Base-by-base conservation (phyloP, 2,329 filamentous ascomycete species). In the Zymoseptoria pseudotritici region DNA sequence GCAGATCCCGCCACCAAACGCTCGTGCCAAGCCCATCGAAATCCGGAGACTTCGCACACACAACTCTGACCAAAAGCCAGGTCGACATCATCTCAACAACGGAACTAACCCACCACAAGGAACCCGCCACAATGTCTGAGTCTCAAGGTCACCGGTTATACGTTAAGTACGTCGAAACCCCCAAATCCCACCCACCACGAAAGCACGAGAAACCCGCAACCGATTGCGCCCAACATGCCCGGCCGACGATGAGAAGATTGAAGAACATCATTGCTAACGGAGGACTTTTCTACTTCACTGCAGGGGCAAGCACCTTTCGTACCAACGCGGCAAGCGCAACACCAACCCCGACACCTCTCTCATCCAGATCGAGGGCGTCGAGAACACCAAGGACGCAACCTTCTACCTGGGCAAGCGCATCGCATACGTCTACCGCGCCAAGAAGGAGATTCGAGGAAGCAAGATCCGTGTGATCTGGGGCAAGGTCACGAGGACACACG, bases 391-490 rank as follows among this genome's bases (percentile, higher is more conserved):
- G 74, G 90, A 88, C 77, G 93, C 94, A 80, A 90, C 87, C 86
- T 97, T 97, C 89, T 99, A 99, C 84, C 84, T 91, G 70, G 94
- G 94, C 82, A 99, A 99, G 89, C 92, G 92, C 83, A 87, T 97
- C 78, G 94, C 94, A 78, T 99, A 91, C 81, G 91, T 99, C 81
- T 99, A 97, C 86, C 91, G 92, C 77, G 93, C 88, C 73, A 87
- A 90, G 81, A 92, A 87, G 82, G 91, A 96, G 84, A 85, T 96
- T 76, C 90, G 93, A 75, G 94, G 94, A 78, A 93, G 91, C 79
- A 97, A 97, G 88, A 95, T 97, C 82, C 87, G 93, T 77, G 79
- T 97, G 73, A 97, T 97, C 84, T 97, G 92, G 91, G 93, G 93
- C 84, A 97, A 96, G 85, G 88, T 97, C 78, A 96, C 91, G 78